Evolutionary conservation across 139 green algal species (phyloP).

Genomic region (Chlamydomonas incerta): DNA sequence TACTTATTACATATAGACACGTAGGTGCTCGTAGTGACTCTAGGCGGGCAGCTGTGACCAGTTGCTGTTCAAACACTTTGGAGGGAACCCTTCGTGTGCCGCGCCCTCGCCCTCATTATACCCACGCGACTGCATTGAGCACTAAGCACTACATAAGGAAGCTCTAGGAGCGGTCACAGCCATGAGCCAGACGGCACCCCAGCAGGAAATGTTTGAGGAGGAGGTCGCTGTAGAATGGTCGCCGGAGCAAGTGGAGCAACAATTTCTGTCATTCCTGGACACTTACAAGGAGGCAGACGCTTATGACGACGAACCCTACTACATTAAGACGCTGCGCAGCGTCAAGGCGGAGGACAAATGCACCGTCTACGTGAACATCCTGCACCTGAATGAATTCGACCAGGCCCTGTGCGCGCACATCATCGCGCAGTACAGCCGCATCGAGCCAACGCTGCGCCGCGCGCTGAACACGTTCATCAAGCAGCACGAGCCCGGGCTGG

Average conservation of each 20-base stretch:
- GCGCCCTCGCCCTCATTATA: too few species aligned
- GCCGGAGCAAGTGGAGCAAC: neutral
- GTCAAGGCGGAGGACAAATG: slow-evolving; percentile 50
- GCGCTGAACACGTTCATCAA: slow-evolving; percentile 83
- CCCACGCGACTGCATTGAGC: too few species aligned
- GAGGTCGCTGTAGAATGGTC: neutral
- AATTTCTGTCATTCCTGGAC: slow-evolving; percentile 20
- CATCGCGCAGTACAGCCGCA: slow-evolving; percentile 60
- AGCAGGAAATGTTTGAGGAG: neutral
- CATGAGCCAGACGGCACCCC: neutral
- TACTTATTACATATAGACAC: too few species aligned
- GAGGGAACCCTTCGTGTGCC: too few species aligned
- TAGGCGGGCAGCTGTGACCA: too few species aligned
- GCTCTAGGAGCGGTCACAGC: too few species aligned
- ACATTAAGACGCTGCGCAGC: neutral
- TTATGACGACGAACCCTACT: neutral
- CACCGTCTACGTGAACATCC: slow-evolving; percentile 86
- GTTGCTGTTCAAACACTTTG: too few species aligned
- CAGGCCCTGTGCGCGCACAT: slow-evolving; percentile 69
- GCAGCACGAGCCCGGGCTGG: slow-evolving; percentile 70
- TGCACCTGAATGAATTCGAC: slow-evolving; percentile 80
- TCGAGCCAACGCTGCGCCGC: slow-evolving; percentile 84
- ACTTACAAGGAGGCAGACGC: neutral
- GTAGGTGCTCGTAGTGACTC: too few species aligned
- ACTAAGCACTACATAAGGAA: too few species aligned